Evolutionary conservation across 495 filamentous ascomycete species (phyloP).

Genomic region (Hypoxylon subgilvum): DNA sequence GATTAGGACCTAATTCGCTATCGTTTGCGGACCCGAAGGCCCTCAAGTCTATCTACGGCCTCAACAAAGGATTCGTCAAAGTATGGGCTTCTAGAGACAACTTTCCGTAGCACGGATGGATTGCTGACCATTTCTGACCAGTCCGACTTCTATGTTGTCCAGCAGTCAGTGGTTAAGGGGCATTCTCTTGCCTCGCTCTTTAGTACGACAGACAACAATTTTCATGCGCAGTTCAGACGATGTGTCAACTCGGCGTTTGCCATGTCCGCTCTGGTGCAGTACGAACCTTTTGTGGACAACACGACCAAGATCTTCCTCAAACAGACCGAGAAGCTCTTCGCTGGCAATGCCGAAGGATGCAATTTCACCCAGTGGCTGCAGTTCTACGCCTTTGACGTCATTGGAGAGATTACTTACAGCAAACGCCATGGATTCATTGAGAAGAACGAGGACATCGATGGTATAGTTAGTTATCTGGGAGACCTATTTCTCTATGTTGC

Average conservation of each 20-base stretch:
- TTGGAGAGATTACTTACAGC: slow-evolving; percentile 70
- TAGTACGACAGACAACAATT: slow-evolving; percentile 74
- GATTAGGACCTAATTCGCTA: slow-evolving; percentile 70
- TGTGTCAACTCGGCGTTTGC: slow-evolving; percentile 76
- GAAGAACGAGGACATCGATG: slow-evolving; percentile 67
- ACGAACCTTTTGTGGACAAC: slow-evolving; percentile 75
- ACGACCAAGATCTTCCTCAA: slow-evolving; percentile 67
- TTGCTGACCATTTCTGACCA: slow-evolving; percentile 45
- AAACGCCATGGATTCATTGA: slow-evolving; percentile 69
- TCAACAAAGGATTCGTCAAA: slow-evolving; percentile 84
- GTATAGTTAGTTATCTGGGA: slow-evolving; percentile 61
- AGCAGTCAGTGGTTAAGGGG: slow-evolving; percentile 68
- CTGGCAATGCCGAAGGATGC: slow-evolving; percentile 56
- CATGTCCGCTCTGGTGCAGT: slow-evolving; percentile 72
- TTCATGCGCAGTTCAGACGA: slow-evolving; percentile 72
- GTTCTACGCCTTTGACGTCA: slow-evolving; percentile 81
- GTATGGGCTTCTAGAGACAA: slow-evolving; percentile 45
- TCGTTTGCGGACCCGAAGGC: slow-evolving; percentile 71
- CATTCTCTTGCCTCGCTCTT: slow-evolving; percentile 74
- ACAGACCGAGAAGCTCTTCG: slow-evolving; percentile 67
- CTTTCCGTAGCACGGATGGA: background rate
- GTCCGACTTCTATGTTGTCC: slow-evolving; percentile 76
- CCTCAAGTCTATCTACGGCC: slow-evolving; percentile 75
- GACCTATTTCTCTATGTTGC: slow-evolving; percentile 64
- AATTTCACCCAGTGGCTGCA: slow-evolving; percentile 77